These are phyloP conservation scores for Coemansia sp. DNA, from an alignment of 192 early-diverging fungal genomes.

Conservation along the genomic window DNA sequence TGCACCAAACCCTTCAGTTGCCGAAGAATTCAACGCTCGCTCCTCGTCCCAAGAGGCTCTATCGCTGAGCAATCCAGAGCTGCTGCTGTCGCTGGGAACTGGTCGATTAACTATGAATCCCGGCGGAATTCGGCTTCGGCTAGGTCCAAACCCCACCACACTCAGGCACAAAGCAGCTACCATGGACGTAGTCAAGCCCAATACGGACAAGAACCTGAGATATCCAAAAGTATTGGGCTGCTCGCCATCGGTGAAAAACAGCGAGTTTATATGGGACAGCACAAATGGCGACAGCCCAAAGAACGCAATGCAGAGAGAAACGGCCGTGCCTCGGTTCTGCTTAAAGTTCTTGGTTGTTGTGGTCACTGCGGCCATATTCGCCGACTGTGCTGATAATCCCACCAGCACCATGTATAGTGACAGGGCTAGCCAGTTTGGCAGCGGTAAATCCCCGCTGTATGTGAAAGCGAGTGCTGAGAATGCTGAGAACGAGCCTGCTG, in stretches of 20 bases:
- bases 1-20: background rate
- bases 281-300: slow-evolving; percentile 66
- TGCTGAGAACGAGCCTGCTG: slow-evolving; percentile 33
- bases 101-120: slow-evolving; percentile 41
- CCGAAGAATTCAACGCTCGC: slow-evolving; percentile 10
- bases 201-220: slow-evolving; percentile 37
- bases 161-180: slow-evolving; percentile 25
- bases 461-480: slow-evolving; percentile 50
- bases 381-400: slow-evolving; percentile 58
- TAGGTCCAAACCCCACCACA: slow-evolving; percentile 52
- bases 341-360: slow-evolving; percentile 63
- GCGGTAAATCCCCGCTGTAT: slow-evolving; percentile 26
- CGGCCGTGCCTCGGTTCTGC: slow-evolving; percentile 56
- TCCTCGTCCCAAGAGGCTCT: slow-evolving; percentile 23
- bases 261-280: slow-evolving; percentile 58
- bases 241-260: slow-evolving; percentile 50
- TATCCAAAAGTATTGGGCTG: slow-evolving; percentile 48
- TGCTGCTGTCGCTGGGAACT: slow-evolving; percentile 9
- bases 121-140: slow-evolving; percentile 31
- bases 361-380: slow-evolving; percentile 63
- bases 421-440: slow-evolving; percentile 42
- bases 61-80: slow-evolving; percentile 21
- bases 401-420: slow-evolving; percentile 50
- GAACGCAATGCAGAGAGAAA: slow-evolving; percentile 60
- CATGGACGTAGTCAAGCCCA: slow-evolving; percentile 32